These are phyloP conservation scores for Limnomonas spitsbergensis DNA, from an alignment of 139 green algal species.

Conservation along the genomic window DNA sequence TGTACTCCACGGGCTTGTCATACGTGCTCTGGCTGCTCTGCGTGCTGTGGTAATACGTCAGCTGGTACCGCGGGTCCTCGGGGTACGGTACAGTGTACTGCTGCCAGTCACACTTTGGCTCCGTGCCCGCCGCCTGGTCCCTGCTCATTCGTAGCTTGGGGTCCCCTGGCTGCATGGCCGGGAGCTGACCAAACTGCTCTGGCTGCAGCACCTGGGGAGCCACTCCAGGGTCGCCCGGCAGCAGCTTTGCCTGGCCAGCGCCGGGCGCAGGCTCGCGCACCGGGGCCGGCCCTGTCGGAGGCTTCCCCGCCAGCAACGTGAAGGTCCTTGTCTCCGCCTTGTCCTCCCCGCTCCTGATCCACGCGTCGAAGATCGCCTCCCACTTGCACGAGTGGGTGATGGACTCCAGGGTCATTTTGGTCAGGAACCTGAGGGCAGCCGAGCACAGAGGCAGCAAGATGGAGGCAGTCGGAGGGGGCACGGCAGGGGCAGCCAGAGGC, in stretches of 20 bases:
- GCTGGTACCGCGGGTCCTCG: conserved; percentile 18
- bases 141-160: conserved; percentile 22
- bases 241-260: not conserved
- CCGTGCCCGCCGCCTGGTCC: not conserved
- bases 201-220: not conserved
- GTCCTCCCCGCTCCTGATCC: conserved; percentile 34
- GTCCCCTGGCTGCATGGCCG: conserved; percentile 22
- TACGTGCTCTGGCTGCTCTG: conserved; percentile 36
- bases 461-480: not conserved
- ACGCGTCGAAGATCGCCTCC: conserved; percentile 32
- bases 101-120: conserved; percentile 38
- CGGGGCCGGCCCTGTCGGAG: not conserved
- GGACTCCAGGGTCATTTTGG: not conserved
- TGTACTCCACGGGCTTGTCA: conserved; percentile 44
- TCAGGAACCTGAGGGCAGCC: not conserved
- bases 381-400: conserved; percentile 21
- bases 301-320: conserved; percentile 17
- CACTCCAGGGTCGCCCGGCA: conserved; percentile 14
- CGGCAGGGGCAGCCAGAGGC: not conserved
- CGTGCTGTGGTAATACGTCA: conserved; percentile 49
- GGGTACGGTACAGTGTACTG: conserved; percentile 24
- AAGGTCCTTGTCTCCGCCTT: conserved; percentile 3
- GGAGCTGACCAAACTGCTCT: conserved; percentile 3
- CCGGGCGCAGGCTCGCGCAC: not conserved
- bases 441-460: conserved; percentile 1